A percentile compares a stretch with the other conserved stretches of the same genome.
Evolutionary conservation across 2,329 filamentous ascomycete species (phyloP).

Genomic region (Beauveria sp.): DNA sequence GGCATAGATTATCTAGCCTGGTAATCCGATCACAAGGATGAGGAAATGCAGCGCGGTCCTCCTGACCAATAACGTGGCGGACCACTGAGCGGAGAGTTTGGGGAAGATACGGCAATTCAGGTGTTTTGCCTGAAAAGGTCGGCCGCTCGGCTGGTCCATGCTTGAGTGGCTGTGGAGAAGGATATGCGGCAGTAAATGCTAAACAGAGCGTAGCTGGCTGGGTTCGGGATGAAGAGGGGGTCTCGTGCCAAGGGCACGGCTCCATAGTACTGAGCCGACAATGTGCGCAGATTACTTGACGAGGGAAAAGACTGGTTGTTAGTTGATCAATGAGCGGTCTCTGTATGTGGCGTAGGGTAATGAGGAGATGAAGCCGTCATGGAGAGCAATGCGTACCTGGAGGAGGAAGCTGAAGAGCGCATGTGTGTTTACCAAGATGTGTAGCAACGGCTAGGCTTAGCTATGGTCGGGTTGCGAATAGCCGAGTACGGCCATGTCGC

Average conservation of each 20-base stretch:
- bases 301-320: not conserved
- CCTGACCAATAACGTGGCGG: not conserved
- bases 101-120: not conserved
- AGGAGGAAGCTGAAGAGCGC: not conserved
- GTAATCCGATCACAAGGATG: not conserved
- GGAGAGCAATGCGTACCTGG: too few relatives aligned
- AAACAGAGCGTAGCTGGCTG: not conserved
- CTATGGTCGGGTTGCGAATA: not conserved
- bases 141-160: not conserved
- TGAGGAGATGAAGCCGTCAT: not conserved
- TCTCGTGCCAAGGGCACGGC: slow-evolving; percentile 3
- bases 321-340: too few relatives aligned
- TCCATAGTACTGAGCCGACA: slow-evolving; percentile 1
- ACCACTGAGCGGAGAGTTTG: not conserved
- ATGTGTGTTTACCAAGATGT: not conserved
- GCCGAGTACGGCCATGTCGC: not conserved
- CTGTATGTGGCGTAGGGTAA: too few relatives aligned
- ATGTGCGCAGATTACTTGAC: slow-evolving; percentile 1
- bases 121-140: not conserved
- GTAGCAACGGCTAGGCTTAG: not conserved
- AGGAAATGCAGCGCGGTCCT: not conserved
- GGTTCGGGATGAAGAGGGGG: slow-evolving; percentile 1
- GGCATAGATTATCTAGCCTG: not conserved
- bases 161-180: not conserved
- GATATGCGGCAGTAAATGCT: not conserved